Evolutionary conservation across 805 yeast species (phyloP).

Genomic region (Zygotorulaspora florentina): DNA sequence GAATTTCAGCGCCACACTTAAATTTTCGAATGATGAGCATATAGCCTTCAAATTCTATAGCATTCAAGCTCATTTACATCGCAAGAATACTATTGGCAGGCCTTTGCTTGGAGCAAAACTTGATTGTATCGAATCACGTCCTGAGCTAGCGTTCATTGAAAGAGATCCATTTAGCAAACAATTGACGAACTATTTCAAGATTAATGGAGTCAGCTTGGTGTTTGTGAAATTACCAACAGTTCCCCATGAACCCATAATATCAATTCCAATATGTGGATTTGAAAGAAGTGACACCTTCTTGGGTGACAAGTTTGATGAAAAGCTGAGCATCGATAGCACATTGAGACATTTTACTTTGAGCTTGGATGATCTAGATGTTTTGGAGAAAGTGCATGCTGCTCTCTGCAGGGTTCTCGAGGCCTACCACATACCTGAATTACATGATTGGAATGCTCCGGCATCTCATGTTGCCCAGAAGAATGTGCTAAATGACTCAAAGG

Average conservation of each 20-base stretch:
- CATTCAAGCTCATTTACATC: conserved; percentile 18
- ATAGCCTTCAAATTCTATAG: conserved; percentile 24
- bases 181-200: conserved; percentile 22
- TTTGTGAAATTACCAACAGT: conserved; percentile 15
- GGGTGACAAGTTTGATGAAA: conserved; percentile 14
- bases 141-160: conserved; percentile 12
- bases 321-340: conserved; percentile 22
- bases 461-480: background rate
- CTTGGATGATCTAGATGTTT: conserved; percentile 23
- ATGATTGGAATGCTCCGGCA: background rate
- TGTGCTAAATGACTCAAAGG: no score
- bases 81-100: conserved; percentile 8
- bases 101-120: conserved; percentile 4
- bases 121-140: conserved; percentile 7
- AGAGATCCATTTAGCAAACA: conserved; percentile 14
- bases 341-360: conserved; percentile 26
- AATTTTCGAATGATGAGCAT: conserved; percentile 19
- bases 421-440: background rate
- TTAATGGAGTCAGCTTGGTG: conserved; percentile 22
- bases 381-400: conserved; percentile 16
- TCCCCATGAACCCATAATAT: conserved; percentile 7
- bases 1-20: conserved; percentile 25
- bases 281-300: conserved; percentile 30
- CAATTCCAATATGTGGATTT: conserved; percentile 28
- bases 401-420: conserved; percentile 3